Percentiles rank a stretch among this genome's conserved stretches.
Conservation (phyloP, 2,329 filamentous ascomycete species). For the Alternaria brassicae region DNA sequence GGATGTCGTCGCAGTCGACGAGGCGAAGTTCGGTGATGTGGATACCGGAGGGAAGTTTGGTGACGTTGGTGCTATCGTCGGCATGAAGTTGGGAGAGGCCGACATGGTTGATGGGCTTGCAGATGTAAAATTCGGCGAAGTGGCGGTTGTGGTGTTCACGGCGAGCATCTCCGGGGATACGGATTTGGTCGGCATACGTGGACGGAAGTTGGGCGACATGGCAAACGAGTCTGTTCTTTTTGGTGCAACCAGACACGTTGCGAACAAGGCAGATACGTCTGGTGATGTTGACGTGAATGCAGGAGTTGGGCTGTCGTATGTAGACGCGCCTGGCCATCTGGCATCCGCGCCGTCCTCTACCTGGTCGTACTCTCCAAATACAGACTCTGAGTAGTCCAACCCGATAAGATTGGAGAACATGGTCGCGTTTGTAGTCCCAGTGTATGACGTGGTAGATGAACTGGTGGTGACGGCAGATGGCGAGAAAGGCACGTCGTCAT, state of each 20-base stretch:
- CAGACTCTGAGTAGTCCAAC: conserved; percentile 30
- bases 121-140: conserved; percentile 15
- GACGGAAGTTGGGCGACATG: conserved; percentile 24
- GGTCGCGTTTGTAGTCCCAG: conserved; percentile 7
- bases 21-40: conserved; percentile 22
- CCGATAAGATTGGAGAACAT: conserved; percentile 31
- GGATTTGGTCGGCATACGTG: conserved; percentile 4
- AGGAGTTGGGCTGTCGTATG: not conserved
- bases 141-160: not conserved
- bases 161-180: conserved; percentile 9
- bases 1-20: not conserved
- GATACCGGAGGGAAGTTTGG: conserved; percentile 6
- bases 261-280: conserved; percentile 26
- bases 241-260: conserved; percentile 5
- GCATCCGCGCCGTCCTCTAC: conserved; percentile 32
- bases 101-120: not conserved
- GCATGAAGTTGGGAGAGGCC: not conserved
- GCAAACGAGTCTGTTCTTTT: conserved; percentile 27
- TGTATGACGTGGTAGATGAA: conserved; percentile 11
- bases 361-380: conserved; percentile 36
- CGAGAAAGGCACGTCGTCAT: conserved; percentile 24
- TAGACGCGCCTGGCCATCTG: conserved; percentile 29
- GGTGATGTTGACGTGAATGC: conserved; percentile 23
- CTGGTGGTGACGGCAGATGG: conserved; percentile 19
- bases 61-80: not conserved